These are phyloP conservation scores for Boletellus dicymbophilus DNA, from an alignment of 1,284 basidiomycete genomes.

Conservation along the genomic window DNA sequence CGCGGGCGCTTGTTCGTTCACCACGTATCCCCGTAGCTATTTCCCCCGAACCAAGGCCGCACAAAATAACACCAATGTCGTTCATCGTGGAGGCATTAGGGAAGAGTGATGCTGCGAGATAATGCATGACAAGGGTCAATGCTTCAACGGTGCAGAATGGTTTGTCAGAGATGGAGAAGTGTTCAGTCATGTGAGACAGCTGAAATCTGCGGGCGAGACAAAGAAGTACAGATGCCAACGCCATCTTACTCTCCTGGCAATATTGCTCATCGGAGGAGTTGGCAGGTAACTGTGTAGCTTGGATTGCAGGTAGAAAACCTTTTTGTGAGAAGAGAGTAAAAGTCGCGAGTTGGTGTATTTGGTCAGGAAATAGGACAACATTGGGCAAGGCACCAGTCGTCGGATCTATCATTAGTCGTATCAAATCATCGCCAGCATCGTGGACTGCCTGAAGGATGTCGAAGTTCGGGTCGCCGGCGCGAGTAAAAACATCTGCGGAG, in stretches of 20 bases:
- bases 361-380: slow-evolving; percentile 46
- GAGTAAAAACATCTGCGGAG: slow-evolving; percentile 21
- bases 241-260: slow-evolving; percentile 35
- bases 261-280: slow-evolving; percentile 22
- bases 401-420: slow-evolving; percentile 32
- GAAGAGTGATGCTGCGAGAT: slow-evolving; percentile 54
- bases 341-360: slow-evolving; percentile 36
- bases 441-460: slow-evolving; percentile 38
- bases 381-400: slow-evolving; percentile 43
- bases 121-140: slow-evolving; percentile 55
- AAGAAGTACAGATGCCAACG: slow-evolving; percentile 54
- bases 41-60: slow-evolving; percentile 41
- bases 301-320: slow-evolving; percentile 40
- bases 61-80: slow-evolving; percentile 62
- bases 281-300: slow-evolving; percentile 22
- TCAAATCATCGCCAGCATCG: slow-evolving; percentile 35
- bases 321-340: slow-evolving; percentile 39
- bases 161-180: slow-evolving; percentile 30
- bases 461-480: slow-evolving; percentile 27
- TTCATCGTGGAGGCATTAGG: slow-evolving; percentile 60
- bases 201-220: slow-evolving; percentile 59
- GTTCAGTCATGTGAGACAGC: slow-evolving; percentile 21
- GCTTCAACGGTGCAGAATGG: slow-evolving; percentile 47
- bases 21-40: slow-evolving; percentile 17
- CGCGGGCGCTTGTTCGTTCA: slow-evolving; percentile 27